phyloP scores from a whole-genome alignment of 139 green algal species.

The Picochlorum costavermella region DNA sequence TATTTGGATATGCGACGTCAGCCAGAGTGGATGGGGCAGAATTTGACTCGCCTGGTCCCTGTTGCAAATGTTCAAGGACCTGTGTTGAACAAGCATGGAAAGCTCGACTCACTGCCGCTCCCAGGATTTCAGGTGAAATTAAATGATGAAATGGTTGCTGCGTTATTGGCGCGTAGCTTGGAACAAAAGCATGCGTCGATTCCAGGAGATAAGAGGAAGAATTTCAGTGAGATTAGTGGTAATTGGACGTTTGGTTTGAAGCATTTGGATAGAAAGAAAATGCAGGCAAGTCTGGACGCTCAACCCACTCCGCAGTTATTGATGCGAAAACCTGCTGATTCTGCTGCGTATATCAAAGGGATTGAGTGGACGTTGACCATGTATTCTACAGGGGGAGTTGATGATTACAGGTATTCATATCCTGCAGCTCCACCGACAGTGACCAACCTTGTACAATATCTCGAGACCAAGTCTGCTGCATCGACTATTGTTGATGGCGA shows the following conservation, averaged over 20 bases:
- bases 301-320: neutral
- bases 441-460: constrained; percentile 9
- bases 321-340: constrained; percentile 5
- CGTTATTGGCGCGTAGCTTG: constrained; percentile 17
- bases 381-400: constrained; percentile 49
- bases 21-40: constrained; percentile 17
- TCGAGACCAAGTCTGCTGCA: neutral
- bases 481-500: neutral
- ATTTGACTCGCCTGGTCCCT: constrained; percentile 16
- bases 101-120: neutral
- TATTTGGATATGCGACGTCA: constrained; percentile 29
- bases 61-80: neutral
- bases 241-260: neutral
- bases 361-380: constrained; percentile 70
- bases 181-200: constrained; percentile 10
- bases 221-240: neutral
- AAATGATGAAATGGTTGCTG: constrained; percentile 15
- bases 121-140: constrained; percentile 5
- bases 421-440: constrained; percentile 14
- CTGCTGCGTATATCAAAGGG: constrained; percentile 38
- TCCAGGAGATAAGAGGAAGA: neutral
- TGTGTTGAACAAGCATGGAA: neutral
- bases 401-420: constrained; percentile 58
- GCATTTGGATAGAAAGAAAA: neutral
- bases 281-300: neutral